phyloP scores from a whole-genome alignment of 257 asterid species.

The Cinchona pubescens region DNA sequence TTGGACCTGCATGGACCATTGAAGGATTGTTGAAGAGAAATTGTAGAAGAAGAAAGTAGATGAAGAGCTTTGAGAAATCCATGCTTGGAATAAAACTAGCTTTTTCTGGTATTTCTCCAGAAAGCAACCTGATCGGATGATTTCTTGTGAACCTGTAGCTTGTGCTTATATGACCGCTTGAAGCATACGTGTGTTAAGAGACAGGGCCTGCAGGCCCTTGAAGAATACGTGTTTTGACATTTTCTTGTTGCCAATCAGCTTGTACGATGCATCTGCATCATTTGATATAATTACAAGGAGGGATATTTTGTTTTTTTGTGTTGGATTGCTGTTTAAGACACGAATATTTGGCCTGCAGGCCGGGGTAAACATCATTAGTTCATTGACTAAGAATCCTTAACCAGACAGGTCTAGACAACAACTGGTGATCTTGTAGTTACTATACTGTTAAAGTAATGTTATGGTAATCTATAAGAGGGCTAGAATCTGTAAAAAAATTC shows the following conservation, averaged over 20 bases:
- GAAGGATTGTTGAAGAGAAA: constrained; percentile 12
- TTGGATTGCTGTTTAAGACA: not conserved
- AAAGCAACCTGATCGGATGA: not conserved
- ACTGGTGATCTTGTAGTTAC: not conserved
- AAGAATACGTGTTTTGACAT: not conserved
- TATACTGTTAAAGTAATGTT: not conserved
- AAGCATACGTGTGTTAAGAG: not conserved
- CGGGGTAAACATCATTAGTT: not conserved
- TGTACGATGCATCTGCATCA: not conserved
- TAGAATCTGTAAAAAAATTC: not conserved
- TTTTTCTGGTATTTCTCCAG: not conserved
- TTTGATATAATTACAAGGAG: not conserved
- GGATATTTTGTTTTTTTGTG: not conserved
- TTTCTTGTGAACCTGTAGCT: not conserved
- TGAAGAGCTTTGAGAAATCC: constrained; percentile 32
- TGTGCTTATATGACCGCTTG: constrained; percentile 2
- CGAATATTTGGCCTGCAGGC: not conserved
- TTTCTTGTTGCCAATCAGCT: not conserved
- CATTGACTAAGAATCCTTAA: not conserved
- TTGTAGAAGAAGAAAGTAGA: constrained; percentile 30
- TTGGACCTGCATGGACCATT: constrained; percentile 24
- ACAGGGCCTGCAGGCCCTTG: too few relatives aligned
- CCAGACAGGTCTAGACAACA: not conserved
- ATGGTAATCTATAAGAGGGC: not conserved
- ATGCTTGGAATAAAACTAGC: constrained; percentile 21